These are phyloP conservation scores for Torrubiellomyces zombiae DNA, from an alignment of 2,329 filamentous ascomycete genomes.

Conservation along the genomic window DNA sequence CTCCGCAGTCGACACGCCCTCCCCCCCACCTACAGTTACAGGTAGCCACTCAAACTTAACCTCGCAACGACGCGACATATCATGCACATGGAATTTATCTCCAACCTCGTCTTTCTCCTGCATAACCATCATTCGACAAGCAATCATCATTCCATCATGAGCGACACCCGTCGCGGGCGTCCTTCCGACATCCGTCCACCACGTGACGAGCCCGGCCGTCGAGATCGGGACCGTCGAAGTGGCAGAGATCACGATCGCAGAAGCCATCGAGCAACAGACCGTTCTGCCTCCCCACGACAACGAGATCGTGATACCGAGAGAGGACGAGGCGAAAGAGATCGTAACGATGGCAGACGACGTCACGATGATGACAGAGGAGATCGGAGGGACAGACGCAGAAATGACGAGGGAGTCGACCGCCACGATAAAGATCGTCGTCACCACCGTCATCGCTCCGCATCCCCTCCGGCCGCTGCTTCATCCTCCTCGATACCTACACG, in stretches of 20 bases:
- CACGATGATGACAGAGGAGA: slow-evolving; percentile 7
- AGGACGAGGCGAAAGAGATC: slow-evolving; percentile 8
- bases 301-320: slow-evolving; percentile 15
- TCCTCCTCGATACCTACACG: slow-evolving; percentile 17
- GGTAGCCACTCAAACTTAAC: too few species aligned
- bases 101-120: too few species aligned
- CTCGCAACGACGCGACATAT: too few species aligned
- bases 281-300: too few species aligned
- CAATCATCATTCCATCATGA: slow-evolving; percentile 10
- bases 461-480: slow-evolving; percentile 12
- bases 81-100: too few species aligned
- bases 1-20: too few species aligned
- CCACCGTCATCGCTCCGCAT: slow-evolving; percentile 20
- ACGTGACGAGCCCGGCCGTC: slow-evolving; percentile 39
- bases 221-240: slow-evolving; percentile 14
- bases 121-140: too few species aligned
- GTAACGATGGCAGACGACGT: slow-evolving; percentile 5
- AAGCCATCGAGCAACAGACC: slow-evolving; percentile 13
- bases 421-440: slow-evolving; percentile 11
- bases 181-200: slow-evolving; percentile 38
- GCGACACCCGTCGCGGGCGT: slow-evolving; percentile 16
- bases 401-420: slow-evolving; percentile 13
- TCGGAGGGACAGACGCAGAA: slow-evolving; percentile 7
- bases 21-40: too few species aligned
- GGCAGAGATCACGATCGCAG: slow-evolving; percentile 15